Conservation (phyloP, 2,329 filamentous ascomycete species). For the Neonectria faginata region DNA sequence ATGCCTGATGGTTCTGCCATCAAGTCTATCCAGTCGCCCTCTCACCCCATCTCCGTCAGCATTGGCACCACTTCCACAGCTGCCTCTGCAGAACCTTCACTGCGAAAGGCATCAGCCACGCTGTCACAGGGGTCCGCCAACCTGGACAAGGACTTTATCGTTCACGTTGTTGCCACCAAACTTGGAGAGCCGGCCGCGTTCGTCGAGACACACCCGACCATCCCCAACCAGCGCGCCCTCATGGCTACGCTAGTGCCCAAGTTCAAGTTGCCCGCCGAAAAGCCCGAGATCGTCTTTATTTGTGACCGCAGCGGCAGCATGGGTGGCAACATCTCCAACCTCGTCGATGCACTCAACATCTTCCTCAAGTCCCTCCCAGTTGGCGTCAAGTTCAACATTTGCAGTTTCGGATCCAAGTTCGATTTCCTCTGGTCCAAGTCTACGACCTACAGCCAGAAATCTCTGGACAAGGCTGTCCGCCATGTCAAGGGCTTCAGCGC, state of each 20-base stretch:
- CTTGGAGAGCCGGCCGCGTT: slow-evolving; percentile 72
- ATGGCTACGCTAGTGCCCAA: slow-evolving; percentile 79
- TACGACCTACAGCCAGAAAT: slow-evolving; percentile 58
- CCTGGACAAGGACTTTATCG: slow-evolving; percentile 74
- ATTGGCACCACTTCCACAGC: slow-evolving; percentile 66
- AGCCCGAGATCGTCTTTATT: slow-evolving; percentile 76
- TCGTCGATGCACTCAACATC: slow-evolving; percentile 67
- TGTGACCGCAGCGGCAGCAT: slow-evolving; percentile 79
- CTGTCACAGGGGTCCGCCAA: slow-evolving; percentile 64
- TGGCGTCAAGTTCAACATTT: slow-evolving; percentile 76
- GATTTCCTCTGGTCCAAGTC: slow-evolving; percentile 63
- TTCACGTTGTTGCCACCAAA: slow-evolving; percentile 72
- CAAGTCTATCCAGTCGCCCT: slow-evolving; percentile 72
- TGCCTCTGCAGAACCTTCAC: slow-evolving; percentile 59
- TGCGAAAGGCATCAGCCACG: slow-evolving; percentile 71
- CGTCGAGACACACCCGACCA: slow-evolving; percentile 72
- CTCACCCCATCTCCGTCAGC: slow-evolving; percentile 73
- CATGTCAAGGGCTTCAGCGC: slow-evolving; percentile 58
- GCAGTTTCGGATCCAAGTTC: slow-evolving; percentile 68
- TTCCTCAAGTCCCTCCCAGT: slow-evolving; percentile 75
- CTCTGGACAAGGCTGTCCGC: slow-evolving; percentile 55
- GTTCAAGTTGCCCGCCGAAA: slow-evolving; percentile 68
- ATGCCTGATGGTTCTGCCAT: slow-evolving; percentile 68
- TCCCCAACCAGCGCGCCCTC: slow-evolving; percentile 71
- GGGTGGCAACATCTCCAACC: slow-evolving; percentile 63